phyloP scores from a whole-genome alignment of 768 basidiomycete genomes.

The Lactifluus volemus region DNA sequence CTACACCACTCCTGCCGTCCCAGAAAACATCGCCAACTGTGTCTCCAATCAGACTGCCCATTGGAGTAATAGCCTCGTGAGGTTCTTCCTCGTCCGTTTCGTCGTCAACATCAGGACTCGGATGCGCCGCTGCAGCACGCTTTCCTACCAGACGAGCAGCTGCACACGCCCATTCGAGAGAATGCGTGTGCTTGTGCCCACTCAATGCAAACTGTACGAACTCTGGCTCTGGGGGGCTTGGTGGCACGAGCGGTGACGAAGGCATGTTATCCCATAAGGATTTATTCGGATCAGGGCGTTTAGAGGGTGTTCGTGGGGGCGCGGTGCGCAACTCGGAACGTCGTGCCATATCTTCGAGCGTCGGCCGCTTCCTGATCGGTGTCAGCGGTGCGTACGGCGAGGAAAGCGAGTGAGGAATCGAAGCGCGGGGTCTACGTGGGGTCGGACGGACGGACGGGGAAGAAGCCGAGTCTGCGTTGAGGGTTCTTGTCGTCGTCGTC shows the following conservation, averaged over 20 bases:
- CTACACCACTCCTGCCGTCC: not conserved
- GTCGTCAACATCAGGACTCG: conserved; percentile 26
- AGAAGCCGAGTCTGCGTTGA: not conserved
- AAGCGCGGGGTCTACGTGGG: not conserved
- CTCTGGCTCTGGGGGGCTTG: conserved; percentile 22
- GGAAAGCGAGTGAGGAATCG: not conserved
- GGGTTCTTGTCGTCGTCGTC: not conserved
- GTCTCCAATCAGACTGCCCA: conserved; percentile 22
- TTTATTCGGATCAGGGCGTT: conserved; percentile 15
- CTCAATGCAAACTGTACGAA: conserved; percentile 24
- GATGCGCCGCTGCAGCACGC: conserved; percentile 23
- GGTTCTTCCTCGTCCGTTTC: conserved; percentile 53
- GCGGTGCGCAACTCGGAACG: conserved; percentile 26
- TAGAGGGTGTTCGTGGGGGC: conserved; percentile 21
- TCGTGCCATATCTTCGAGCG: conserved; percentile 29
- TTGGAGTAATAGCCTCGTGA: conserved; percentile 57
- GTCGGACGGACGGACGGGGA: conserved; percentile 3
- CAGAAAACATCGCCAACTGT: not conserved
- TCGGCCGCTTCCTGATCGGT: conserved; percentile 20
- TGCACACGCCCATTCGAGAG: conserved; percentile 34
- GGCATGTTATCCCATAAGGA: conserved; percentile 20
- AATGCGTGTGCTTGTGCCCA: conserved; percentile 16
- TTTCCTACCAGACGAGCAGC: conserved; percentile 35
- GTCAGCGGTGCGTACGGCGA: conserved; percentile 17
- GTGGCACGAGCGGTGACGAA: conserved; percentile 16